Evolutionary conservation across 2,329 filamentous ascomycete species (phyloP), one percentile per base, ranked within the genome.

Genomic region (Graphilbum sp.): DNA sequence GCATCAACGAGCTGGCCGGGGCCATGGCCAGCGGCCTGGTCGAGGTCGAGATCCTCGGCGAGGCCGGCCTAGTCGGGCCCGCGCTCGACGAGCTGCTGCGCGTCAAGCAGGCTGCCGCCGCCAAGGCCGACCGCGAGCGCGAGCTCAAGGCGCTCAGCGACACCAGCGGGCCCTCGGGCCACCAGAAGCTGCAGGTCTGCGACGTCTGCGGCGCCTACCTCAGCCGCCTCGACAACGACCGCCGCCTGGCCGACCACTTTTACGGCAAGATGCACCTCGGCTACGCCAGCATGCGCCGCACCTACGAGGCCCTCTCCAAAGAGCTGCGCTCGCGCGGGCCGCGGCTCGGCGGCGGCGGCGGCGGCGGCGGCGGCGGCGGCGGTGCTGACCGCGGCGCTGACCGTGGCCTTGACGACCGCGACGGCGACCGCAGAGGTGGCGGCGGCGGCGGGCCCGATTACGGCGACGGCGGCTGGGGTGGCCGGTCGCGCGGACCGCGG

Each of bases 221-320:
- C 29, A 86, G 78, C 45, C 66, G 90, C 18, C 69, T 98, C 24
- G 90, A 98, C 55, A 98, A 98, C 54, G 90, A 98, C 56, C 73
- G 90, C 27, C 72, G 90, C 23, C 58, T 98, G 53, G 90, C 90
- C 17, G 90, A 98, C 55, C 90, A 98, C 57, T 98, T 98, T 55
- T 96, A 95, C 58, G 90, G 90, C 18, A 98, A 98, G 67, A 98
- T 98, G 90, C 90, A 98, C 54, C 63, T 98, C 41, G 90, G 90
- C 0, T 98, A 96, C 55, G 90, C 90, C 15, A 84, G 94, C 61
- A 98, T 98, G 90, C 75, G 90, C 50, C 93, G 90, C 67, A 90
- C 86, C 3, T 86, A 75, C 51, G 86, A 94, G 40, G 64, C 72
- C n/a, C 75, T 98, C 45, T 79, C 79, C 37, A 86, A 86, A 58